Conservation (phyloP, 1,284 basidiomycete genomes). For the Melanopsichium pennsylvanicum region DNA sequence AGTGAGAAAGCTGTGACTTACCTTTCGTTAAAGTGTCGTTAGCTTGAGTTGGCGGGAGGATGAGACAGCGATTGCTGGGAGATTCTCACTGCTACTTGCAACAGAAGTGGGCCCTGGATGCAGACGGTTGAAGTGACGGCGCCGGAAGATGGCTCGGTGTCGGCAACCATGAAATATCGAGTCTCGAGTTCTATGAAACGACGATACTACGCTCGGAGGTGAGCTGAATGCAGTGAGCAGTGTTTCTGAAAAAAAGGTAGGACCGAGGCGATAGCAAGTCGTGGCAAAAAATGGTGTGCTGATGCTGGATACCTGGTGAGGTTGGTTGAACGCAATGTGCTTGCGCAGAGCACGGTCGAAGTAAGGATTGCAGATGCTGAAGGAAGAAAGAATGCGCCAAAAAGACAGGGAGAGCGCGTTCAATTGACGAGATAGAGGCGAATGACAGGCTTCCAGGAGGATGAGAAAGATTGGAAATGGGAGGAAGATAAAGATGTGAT, state of each 20-base stretch:
- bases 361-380: neutral
- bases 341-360: neutral
- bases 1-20: too few relatives aligned
- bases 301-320: neutral
- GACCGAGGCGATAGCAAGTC: constrained; percentile 2
- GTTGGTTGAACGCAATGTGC: neutral
- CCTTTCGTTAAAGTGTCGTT: too few relatives aligned
- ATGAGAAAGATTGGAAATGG: neutral
- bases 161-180: too few relatives aligned
- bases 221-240: neutral
- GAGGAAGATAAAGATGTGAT: neutral
- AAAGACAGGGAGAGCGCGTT: neutral
- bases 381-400: neutral
- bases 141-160: too few relatives aligned
- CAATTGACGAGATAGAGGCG: neutral
- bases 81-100: too few relatives aligned
- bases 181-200: too few relatives aligned
- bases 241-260: too few relatives aligned
- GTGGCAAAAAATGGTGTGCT: constrained; percentile 38
- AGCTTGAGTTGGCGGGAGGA: too few relatives aligned
- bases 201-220: neutral
- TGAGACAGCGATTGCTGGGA: too few relatives aligned
- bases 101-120: too few relatives aligned
- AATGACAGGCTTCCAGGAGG: neutral
- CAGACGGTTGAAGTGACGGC: too few relatives aligned